These are phyloP conservation scores for Aristolochia californica DNA, from an alignment of 164 flowering plant genomes.

Conservation along the genomic window DNA sequence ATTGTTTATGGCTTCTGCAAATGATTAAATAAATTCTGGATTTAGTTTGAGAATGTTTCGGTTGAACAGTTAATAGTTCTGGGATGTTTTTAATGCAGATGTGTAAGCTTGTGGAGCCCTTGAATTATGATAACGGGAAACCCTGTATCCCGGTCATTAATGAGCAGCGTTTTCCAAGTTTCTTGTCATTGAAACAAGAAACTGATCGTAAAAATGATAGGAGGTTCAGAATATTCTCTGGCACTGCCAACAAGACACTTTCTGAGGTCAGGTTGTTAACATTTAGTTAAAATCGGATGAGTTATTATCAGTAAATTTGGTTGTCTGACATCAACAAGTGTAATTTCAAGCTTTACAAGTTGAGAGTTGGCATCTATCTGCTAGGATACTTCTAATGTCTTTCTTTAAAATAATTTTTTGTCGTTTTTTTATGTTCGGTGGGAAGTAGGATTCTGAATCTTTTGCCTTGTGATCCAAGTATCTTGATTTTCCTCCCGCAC, in stretches of 20 bases:
- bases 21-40: not conserved
- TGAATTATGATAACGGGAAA: constrained; percentile 49
- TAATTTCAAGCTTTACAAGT: too few relatives aligned
- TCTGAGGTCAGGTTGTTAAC: constrained; percentile 49
- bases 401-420: not conserved
- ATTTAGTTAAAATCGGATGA: not conserved
- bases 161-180: constrained; percentile 21
- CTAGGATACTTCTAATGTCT: not conserved
- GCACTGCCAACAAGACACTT: constrained; percentile 81
- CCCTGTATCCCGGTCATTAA: constrained; percentile 29
- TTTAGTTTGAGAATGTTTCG: not conserved
- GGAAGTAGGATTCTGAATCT: too few relatives aligned
- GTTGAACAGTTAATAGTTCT: too few relatives aligned
- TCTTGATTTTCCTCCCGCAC: too few relatives aligned
- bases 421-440: not conserved
- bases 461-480: too few relatives aligned
- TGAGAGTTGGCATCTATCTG: too few relatives aligned
- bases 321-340: too few relatives aligned
- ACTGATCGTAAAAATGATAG: constrained; percentile 25
- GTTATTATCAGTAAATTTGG: not conserved
- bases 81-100: constrained; percentile 22
- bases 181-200: constrained; percentile 22
- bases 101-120: constrained; percentile 46
- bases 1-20: not conserved
- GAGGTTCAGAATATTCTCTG: constrained; percentile 75